Base-by-base conservation (phyloP, 192 early-diverging fungal species). In the Lobosporangium transversale region DNA sequence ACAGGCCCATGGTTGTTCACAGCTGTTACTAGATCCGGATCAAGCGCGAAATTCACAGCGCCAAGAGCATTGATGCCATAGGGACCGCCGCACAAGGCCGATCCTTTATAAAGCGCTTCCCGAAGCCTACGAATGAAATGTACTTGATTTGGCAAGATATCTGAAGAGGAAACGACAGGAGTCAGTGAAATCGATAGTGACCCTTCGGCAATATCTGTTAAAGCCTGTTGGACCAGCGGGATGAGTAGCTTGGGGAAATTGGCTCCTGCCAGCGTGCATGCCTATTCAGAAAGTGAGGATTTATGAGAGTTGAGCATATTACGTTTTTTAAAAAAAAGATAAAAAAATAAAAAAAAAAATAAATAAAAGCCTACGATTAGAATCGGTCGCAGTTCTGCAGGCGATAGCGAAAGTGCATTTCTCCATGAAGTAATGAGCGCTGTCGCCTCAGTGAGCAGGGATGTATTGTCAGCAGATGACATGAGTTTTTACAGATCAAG, bases 51-150 rank as follows among this genome's bases (percentile, higher is more conserved):
- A 45, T 66, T 66, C 23, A 75, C 50, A 7, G 70, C 70, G n/a
- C 70, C 70, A 21, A 75, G 52, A 1, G 70, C 70, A 42, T 75
- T 75, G 58, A 75, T 75, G 6, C 62, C 56, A 37, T 75, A 75
- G 24, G 70, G 70, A 35, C 70, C 70, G 12, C 70, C 70, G 20
- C 62, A 61, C 15, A 75, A 32, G 14, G 45, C 57, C 12, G 70
- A 75, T 17, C 36, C 63, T 24, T 75, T 75, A 31, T 55, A 66
- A 6, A 75, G 32, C 14, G 42, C 55, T 31, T 75, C 70, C 0
- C 70, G 40, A 12, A 75, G 36, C n/a, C 57, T 50, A 23, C 62
- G 70, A 17, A 66, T 29, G 44, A 75, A 75, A n/a, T 47, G 56
- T 21, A 75, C 51, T 23, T 66, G 70, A 3, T 43, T 40, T 17